Evolutionary conservation across 306 rosid genomes (phyloP), one percentile per base, ranked within the genome.

Genomic region (Lathyrus aphaca): DNA sequence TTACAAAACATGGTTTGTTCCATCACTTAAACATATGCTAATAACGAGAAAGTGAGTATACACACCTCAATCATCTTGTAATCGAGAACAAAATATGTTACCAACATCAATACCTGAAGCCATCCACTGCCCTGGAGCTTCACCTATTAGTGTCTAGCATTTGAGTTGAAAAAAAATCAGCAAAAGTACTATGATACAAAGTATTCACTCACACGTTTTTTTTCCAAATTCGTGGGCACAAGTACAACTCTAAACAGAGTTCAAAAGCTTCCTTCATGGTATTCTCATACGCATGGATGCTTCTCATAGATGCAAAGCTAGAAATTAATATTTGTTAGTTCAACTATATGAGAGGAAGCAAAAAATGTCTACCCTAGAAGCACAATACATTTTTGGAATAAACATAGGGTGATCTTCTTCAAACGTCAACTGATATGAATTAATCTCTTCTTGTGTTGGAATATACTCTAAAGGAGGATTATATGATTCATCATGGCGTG

Each of bases 401-500:
- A 88, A 88, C 61, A 88, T 88, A 18, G 99, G 97, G 37, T 87
- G 96, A 78, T 94, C 99, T 87, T 94, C 97, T 55, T 88, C 95
- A 55, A 54, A 82, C 97, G 86, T 84, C 83, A 88, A 80, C 67
- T 94, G 91, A 81, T 94, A 87, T 43, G 91, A 76, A 80, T 85
- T 87, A 32, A 90, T 77, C 80, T 91, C 99, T 84, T 94, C 99
- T 83, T 94, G 95, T 38, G 92, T 79, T 71, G 99, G 99, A 66
- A 94, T 94, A 80, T 84, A 91, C 75, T 94, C 99, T 66, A 80
- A 58, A 72, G 99, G 89, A 75, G 99, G 99, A 83, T 91, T 94
- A 77, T 88, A 90, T 1, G 99, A 91, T 69, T 94, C 99, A 69
- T 88, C 97, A 16, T 94, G 88, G 68, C 99, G 97, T 94, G 76